These are phyloP conservation scores for Calonectria hawksworthii DNA, from an alignment of 2,329 filamentous ascomycete genomes.

Conservation along the genomic window DNA sequence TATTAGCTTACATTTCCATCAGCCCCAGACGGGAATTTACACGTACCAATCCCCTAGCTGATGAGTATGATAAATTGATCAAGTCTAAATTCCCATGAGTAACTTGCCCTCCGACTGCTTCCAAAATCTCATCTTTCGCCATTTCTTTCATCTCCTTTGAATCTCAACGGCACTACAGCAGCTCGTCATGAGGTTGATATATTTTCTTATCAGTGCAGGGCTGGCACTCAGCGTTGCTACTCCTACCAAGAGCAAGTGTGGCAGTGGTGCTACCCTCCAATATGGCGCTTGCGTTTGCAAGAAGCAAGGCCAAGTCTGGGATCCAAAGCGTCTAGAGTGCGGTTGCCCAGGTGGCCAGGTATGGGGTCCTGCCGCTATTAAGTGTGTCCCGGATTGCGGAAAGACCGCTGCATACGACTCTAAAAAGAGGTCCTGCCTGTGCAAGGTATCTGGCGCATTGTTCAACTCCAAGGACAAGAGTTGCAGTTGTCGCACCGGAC, in stretches of 20 bases:
- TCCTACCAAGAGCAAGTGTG: not conserved
- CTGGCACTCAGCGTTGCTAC: constrained; percentile 34
- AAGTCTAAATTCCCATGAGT: not conserved
- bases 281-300: constrained; percentile 14
- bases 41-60: not conserved
- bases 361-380: not conserved
- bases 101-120: not conserved
- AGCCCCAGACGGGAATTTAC: not conserved
- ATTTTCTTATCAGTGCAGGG: constrained; percentile 35
- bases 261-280: not conserved
- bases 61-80: not conserved
- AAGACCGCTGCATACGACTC: not conserved
- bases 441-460: not conserved
- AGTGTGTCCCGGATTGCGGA: not conserved
- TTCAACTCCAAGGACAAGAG: not conserved
- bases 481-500: not conserved
- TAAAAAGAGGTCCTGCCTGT: not conserved
- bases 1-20: not conserved
- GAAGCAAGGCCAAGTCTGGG: not conserved
- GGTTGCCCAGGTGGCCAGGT: constrained; percentile 6
- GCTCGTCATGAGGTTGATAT: constrained; percentile 37
- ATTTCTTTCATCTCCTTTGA: constrained; percentile 17
- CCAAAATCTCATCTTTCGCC: not conserved
- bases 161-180: constrained; percentile 19
- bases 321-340: not conserved